A percentile compares a stretch with the other conserved stretches of the same genome.
Conservation (phyloP, 1,284 basidiomycete genomes). For the Tilletia setariae region DNA sequence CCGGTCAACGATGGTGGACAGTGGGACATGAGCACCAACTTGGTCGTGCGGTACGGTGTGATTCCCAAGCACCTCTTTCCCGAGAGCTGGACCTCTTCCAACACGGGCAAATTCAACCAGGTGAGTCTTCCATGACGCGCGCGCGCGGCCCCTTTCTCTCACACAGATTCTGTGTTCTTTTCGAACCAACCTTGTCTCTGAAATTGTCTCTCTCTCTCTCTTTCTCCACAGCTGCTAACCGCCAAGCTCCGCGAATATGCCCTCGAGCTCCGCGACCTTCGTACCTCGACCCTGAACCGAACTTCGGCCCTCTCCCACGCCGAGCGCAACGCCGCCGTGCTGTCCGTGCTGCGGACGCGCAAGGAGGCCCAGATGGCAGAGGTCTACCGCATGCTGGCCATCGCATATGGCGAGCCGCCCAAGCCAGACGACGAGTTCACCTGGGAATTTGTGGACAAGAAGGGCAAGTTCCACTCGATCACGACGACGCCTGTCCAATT, state of each 20-base stretch:
- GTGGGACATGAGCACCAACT: constrained; percentile 82
- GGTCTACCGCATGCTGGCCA: constrained; percentile 79
- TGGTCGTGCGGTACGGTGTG: constrained; percentile 54
- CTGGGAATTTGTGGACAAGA: constrained; percentile 64
- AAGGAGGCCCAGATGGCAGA: constrained; percentile 81
- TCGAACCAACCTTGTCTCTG: too few species aligned
- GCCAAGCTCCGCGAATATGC: constrained; percentile 86
- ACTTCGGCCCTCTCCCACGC: constrained; percentile 17
- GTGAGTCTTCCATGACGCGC: too few species aligned
- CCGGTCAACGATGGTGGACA: constrained; percentile 79
- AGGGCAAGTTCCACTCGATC: constrained; percentile 72
- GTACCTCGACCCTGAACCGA: constrained; percentile 45
- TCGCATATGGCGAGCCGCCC: constrained; percentile 64
- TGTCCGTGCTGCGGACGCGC: constrained; percentile 58
- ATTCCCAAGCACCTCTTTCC: constrained; percentile 69
- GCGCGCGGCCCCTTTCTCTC: too few species aligned
- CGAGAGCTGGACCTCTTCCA: constrained; percentile 77
- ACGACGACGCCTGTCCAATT: constrained; percentile 77
- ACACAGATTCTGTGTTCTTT: too few species aligned
- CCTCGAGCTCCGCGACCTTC: constrained; percentile 70
- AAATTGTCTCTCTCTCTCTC: too few species aligned
- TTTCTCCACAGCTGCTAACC: constrained; percentile 64
- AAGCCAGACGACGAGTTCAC: constrained; percentile 37
- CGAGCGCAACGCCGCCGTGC: constrained; percentile 30
- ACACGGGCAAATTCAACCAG: constrained; percentile 69